phyloP scores from a whole-genome alignment of 805 yeast genomes.

The Clavispora asparagi region DNA sequence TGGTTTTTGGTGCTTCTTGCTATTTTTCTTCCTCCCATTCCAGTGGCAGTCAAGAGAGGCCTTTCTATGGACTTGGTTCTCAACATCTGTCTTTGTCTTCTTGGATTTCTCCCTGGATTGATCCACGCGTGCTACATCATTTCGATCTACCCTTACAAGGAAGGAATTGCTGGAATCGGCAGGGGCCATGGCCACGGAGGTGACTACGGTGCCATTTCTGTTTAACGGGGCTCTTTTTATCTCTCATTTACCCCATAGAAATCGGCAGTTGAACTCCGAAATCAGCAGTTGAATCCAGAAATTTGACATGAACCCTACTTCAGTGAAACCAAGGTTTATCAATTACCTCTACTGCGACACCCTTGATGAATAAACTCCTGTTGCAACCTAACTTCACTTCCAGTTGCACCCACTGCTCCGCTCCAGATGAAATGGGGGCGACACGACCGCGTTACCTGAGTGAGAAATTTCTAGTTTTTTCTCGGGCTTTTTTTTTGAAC shows the following conservation, averaged over 20 bases:
- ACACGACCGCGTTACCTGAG: too few relatives aligned
- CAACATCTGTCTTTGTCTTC: constrained; percentile 62
- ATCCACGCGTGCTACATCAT: constrained; percentile 77
- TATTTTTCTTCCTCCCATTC: constrained; percentile 69
- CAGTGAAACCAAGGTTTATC: not conserved
- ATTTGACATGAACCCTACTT: too few relatives aligned
- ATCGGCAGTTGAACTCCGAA: too few relatives aligned
- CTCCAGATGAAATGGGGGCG: not conserved
- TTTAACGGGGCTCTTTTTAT: not conserved
- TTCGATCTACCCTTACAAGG: constrained; percentile 57
- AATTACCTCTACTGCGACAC: not conserved
- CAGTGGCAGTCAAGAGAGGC: constrained; percentile 72
- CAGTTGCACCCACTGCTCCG: not conserved
- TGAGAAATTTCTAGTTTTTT: not conserved
- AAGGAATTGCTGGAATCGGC: constrained; percentile 21
- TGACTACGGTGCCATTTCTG: constrained; percentile 6
- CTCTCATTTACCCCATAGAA: too few relatives aligned
- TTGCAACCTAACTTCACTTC: not conserved
- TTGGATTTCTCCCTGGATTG: constrained; percentile 76
- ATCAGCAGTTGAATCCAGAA: too few relatives aligned
- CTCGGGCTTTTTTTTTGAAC: not conserved
- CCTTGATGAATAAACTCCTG: too few relatives aligned
- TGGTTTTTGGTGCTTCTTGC: constrained; percentile 66
- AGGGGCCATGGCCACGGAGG: constrained; percentile 24
- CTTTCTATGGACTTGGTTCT: constrained; percentile 66